Percentiles rank a stretch among this genome's conserved stretches.
phyloP scores from a whole-genome alignment of 139 green algal genomes.

The Haematococcus lacustris region DNA sequence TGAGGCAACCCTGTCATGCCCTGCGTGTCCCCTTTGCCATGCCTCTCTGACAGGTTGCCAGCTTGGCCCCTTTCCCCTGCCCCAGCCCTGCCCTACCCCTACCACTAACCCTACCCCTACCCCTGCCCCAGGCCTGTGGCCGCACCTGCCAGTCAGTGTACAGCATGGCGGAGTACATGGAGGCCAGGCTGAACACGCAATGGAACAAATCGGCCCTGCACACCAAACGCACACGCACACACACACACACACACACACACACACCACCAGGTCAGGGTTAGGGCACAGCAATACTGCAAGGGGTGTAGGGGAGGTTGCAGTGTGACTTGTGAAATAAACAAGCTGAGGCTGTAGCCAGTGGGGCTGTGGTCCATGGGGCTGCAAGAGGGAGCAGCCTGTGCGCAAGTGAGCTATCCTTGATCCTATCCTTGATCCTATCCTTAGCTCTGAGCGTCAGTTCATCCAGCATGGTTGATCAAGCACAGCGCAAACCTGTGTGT shows the following conservation, averaged over 20 bases:
- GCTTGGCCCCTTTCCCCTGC: too few relatives aligned
- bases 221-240: background rate
- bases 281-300: background rate
- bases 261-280: background rate
- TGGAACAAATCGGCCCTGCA: slow-evolving; percentile 67
- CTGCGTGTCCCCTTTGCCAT: background rate
- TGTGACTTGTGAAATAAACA: background rate
- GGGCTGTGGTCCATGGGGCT: too few relatives aligned
- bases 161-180: slow-evolving; percentile 68
- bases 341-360: too few relatives aligned
- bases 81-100: background rate
- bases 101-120: too few relatives aligned
- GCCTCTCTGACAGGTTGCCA: background rate
- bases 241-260: background rate
- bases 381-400: too few relatives aligned
- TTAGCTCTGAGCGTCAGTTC: too few relatives aligned
- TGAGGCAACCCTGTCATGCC: too few relatives aligned
- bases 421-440: too few relatives aligned
- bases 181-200: slow-evolving; percentile 54
- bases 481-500: too few relatives aligned
- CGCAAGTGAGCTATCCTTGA: too few relatives aligned
- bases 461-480: too few relatives aligned
- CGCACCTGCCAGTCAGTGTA: slow-evolving; percentile 55
- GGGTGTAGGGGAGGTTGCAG: background rate
- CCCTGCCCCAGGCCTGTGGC: too few relatives aligned